A percentile compares a stretch with the other conserved stretches of the same genome.
Evolutionary conservation across 1,139 yeast genomes (phyloP).

Genomic region (Taphrina deformans): DNA sequence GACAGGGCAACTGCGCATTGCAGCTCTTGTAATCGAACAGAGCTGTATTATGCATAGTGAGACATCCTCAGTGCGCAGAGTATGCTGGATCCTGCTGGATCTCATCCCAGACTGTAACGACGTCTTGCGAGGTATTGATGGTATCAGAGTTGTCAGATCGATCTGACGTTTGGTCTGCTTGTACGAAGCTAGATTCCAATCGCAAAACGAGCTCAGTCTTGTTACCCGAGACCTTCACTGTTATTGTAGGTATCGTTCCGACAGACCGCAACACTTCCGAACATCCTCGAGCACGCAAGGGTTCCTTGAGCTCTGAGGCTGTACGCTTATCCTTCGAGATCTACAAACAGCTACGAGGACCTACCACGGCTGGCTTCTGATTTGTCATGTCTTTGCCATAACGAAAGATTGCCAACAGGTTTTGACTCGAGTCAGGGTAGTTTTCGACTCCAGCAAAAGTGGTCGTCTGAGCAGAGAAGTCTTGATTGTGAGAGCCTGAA

Average conservation of each 20-base stretch:
- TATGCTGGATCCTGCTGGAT: conserved; percentile 4
- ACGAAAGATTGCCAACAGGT: no score
- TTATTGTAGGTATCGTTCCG: not conserved
- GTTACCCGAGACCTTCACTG: conserved; percentile 7
- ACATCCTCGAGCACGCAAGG: conserved; percentile 9
- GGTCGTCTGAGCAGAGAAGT: no score
- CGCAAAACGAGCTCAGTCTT: not conserved
- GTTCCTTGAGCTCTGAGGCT: not conserved
- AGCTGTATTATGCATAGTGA: not conserved
- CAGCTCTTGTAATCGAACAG: not conserved
- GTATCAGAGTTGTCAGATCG: not conserved
- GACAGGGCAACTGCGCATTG: no score
- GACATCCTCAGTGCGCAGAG: not conserved
- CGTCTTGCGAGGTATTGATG: not conserved
- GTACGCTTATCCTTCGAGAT: not conserved
- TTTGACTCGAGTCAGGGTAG: no score
- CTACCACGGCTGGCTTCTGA: not conserved
- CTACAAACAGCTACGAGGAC: not conserved
- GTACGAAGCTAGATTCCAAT: not conserved
- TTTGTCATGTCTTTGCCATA: no score
- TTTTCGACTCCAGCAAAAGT: no score
- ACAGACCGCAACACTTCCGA: no score
- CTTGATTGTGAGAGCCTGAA: no score
- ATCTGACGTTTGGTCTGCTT: not conserved
- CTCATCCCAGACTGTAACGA: conserved; percentile 1